Conservation (phyloP, 169 alveolate species). For the Cryptosporidium viatorum region DNA sequence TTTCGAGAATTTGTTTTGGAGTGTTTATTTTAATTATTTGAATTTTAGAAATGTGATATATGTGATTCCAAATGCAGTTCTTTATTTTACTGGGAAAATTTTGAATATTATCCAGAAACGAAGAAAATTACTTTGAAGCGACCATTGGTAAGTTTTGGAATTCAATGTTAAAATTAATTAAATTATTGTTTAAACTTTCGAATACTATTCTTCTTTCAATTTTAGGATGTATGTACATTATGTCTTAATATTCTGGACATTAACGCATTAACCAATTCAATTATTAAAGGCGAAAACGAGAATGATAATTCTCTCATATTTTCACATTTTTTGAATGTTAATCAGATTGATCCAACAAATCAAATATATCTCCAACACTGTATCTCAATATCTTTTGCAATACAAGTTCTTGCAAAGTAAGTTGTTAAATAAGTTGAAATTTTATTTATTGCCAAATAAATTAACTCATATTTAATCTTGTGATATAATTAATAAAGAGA, state of each 20-base stretch:
- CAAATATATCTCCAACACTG: conserved; percentile 44
- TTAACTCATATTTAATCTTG: neutral
- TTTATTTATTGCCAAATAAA: neutral
- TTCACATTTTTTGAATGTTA: conserved; percentile 54
- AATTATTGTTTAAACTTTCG: neutral
- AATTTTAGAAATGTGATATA: conserved; percentile 26
- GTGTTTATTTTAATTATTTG: neutral
- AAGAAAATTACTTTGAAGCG: neutral
- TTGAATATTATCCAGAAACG: neutral
- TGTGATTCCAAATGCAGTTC: conserved; percentile 1
- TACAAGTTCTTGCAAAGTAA: conserved; percentile 57
- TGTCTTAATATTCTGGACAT: conserved; percentile 55
- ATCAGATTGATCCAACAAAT: conserved; percentile 25
- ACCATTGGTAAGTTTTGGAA: conserved; percentile 35
- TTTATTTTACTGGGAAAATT: conserved; percentile 37
- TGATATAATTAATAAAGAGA: neutral
- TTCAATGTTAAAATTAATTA: neutral
- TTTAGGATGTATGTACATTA: conserved; percentile 47
- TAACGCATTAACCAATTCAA: conserved; percentile 14
- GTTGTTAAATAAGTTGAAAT: conserved; percentile 5
- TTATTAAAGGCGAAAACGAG: neutral
- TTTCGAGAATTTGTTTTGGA: neutral
- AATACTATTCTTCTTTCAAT: neutral
- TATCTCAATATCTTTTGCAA: conserved; percentile 45
- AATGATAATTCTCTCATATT: conserved; percentile 21